These are phyloP conservation scores for Wallacemonas sp. DNA, from an alignment of 208 protist species.

Conservation along the genomic window DNA sequence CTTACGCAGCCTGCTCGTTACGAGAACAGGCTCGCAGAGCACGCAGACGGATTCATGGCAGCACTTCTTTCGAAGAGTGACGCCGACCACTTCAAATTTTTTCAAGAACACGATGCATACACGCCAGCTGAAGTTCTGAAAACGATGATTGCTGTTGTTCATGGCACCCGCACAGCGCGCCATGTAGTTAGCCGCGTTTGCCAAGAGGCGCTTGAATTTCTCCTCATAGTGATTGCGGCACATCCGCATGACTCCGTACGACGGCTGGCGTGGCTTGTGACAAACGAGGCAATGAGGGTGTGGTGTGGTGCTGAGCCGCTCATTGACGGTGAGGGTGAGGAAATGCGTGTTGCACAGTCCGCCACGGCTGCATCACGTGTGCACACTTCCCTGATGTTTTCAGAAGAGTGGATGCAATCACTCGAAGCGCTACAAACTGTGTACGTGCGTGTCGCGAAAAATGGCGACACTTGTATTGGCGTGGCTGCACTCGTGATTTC, in stretches of 20 bases:
- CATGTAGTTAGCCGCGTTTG: constrained; percentile 25
- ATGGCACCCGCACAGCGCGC: constrained; percentile 13
- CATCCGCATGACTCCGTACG: constrained; percentile 30
- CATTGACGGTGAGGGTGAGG: constrained; percentile 15
- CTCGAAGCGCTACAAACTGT: constrained; percentile 23
- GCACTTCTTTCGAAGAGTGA: constrained; percentile 46
- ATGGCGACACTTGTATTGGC: constrained; percentile 20
- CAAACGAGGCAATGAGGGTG: constrained; percentile 39
- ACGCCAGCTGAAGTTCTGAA: constrained; percentile 50
- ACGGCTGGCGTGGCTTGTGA: constrained; percentile 32
- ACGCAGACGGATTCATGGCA: constrained; percentile 44
- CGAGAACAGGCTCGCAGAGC: constrained; percentile 41
- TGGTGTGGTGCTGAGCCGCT: constrained; percentile 51
- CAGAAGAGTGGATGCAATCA: constrained; percentile 38
- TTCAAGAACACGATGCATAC: constrained; percentile 59
- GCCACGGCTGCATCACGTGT: background rate
- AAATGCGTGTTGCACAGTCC: background rate
- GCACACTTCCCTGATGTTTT: constrained; percentile 35
- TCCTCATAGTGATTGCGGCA: constrained; percentile 17
- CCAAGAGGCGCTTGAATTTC: constrained; percentile 27
- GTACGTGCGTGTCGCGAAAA: constrained; percentile 26
- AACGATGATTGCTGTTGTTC: constrained; percentile 29
- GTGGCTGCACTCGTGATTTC: constrained; percentile 47
- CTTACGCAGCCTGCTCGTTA: constrained; percentile 6
- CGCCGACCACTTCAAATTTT: constrained; percentile 65